Conservation (phyloP, 2,329 filamentous ascomycete species). For the Westerdykella aurantiaca region DNA sequence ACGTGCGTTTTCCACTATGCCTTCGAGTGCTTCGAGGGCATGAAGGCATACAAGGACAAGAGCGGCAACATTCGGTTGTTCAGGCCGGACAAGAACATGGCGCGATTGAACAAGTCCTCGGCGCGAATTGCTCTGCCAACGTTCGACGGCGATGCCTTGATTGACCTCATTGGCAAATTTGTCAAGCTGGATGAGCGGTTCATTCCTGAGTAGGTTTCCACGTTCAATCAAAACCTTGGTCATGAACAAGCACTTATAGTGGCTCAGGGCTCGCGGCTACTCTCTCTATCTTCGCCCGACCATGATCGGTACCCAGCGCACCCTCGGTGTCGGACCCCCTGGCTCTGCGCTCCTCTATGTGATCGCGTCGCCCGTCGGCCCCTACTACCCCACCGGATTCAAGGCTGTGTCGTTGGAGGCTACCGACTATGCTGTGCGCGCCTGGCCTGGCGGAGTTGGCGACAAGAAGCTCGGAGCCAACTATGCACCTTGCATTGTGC, state of each 20-base stretch:
- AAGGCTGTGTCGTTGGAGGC: conserved; percentile 94
- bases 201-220: conserved; percentile 63
- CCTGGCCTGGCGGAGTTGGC: conserved; percentile 95
- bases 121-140: conserved; percentile 89
- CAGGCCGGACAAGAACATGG: conserved; percentile 95
- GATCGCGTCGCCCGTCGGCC: conserved; percentile 92
- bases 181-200: conserved; percentile 79
- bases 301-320: conserved; percentile 94
- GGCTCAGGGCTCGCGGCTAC: conserved; percentile 63
- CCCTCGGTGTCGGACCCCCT: conserved; percentile 86
- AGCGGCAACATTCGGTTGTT: conserved; percentile 76
- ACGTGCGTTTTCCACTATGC: conserved; percentile 98
- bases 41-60: conserved; percentile 97
- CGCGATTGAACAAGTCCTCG: conserved; percentile 82
- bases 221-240: background rate
- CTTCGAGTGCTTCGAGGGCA: conserved; percentile 96
- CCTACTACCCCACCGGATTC: conserved; percentile 98
- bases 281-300: conserved; percentile 93
- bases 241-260: conserved; percentile 4
- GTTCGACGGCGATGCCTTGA: conserved; percentile 68
- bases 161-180: conserved; percentile 74
- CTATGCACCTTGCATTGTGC: conserved; percentile 98
- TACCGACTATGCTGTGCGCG: conserved; percentile 91
- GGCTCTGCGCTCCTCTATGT: conserved; percentile 88
- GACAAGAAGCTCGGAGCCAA: conserved; percentile 99